Evolutionary conservation across 441 rosid genomes (phyloP), one percentile per base, ranked within the genome.

Genomic region (Brassica hybrid): DNA sequence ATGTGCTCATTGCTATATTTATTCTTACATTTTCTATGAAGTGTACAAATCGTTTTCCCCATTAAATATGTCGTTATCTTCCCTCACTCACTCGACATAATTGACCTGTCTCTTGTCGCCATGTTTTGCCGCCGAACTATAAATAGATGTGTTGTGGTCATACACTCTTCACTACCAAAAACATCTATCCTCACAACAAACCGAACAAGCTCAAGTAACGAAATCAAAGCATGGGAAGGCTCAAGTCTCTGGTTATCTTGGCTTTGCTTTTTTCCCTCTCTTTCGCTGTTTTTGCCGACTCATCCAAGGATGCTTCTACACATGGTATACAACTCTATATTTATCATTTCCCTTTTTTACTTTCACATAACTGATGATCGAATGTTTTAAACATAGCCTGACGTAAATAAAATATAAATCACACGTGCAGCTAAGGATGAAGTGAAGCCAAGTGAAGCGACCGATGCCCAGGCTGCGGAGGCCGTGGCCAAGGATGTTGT

Each of bases 101-200:
- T 78, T 78, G 77, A 78, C 81, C 13, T 41, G 63, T 78, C 43
- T 78, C 34, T 78, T 78, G 81, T 78, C 81, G 19, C 65, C 45
- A 45, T 67, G 70, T 62, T 60, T 67, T 18, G 59, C 59, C 6
- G 18, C 32, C 65, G 74, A 23, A 67, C 38, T 73, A 78, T 78
- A 67, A 61, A 73, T 73, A 73, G 36, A 60, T 50, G 67, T 19
- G 61, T 0, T 70, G 9, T 43, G 27, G 61, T 18, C 27, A 71
- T 65, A 17, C 64, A 58, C 58, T 45, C 54, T 59, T 59, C 73
- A 65, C 67, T 23, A 41, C 34, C 65, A 56, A 58, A 41, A 41
- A 18, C 67, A 56, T 32, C 7, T 25, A 65, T 25, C 23, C 61
- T 56, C 67, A 65, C 71, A 60, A 59, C 62, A 72, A 45, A 66